Conservation (phyloP, 306 rosid species). For the Citrullus mucosospermus region DNA sequence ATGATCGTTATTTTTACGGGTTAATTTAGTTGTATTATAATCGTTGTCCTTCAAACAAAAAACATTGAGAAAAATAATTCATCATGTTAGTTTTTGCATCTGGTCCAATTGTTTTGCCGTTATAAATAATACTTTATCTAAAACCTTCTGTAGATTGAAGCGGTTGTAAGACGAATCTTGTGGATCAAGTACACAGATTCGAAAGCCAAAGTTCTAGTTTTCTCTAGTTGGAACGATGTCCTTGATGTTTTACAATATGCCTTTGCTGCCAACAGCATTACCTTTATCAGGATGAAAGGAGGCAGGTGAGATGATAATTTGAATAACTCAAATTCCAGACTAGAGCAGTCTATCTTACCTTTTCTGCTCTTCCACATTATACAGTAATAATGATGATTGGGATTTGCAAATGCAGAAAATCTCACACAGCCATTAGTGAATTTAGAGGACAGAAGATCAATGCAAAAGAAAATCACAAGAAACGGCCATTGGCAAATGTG, state of each 20-base stretch:
- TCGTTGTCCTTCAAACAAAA: not conserved
- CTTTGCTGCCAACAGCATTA: slow-evolving; percentile 50
- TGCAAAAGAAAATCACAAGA: slow-evolving; percentile 22
- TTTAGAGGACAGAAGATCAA: slow-evolving; percentile 51
- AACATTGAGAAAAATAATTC: not conserved
- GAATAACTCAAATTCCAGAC: not conserved
- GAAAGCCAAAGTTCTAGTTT: slow-evolving; percentile 68
- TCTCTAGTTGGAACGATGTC: slow-evolving; percentile 95
- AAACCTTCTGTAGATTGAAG: slow-evolving; percentile 60
- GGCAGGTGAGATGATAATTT: slow-evolving; percentile 54
- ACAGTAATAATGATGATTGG: slow-evolving; percentile 6
- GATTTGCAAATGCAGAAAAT: slow-evolving; percentile 45
- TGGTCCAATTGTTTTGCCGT: not conserved
- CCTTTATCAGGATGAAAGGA: slow-evolving; percentile 76
- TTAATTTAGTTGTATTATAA: not conserved
- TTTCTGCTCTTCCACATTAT: not conserved
- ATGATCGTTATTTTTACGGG: not conserved
- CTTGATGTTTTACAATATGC: slow-evolving; percentile 93
- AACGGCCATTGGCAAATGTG: slow-evolving; percentile 8
- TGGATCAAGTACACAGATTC: slow-evolving; percentile 73
- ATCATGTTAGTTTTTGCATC: not conserved
- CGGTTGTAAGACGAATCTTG: slow-evolving; percentile 77
- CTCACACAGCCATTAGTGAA: slow-evolving; percentile 66
- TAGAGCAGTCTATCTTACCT: not conserved
- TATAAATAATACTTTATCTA: slow-evolving; percentile 1